Evolutionary conservation across 2,329 filamentous ascomycete genomes (phyloP).

Genomic region (Alternaria tenuissima): DNA sequence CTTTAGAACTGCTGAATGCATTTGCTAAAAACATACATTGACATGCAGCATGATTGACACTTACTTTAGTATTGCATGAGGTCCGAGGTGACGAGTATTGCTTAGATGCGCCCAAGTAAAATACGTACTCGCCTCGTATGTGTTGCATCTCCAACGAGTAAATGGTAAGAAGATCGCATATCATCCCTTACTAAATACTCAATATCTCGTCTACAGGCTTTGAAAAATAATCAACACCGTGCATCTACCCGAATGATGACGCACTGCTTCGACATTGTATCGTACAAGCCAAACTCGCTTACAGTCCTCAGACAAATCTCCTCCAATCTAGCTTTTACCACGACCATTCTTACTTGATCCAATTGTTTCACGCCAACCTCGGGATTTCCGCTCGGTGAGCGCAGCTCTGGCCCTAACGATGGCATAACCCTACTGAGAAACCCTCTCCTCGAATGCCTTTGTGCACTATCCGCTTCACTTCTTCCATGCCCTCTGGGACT

Average conservation of each 20-base stretch:
- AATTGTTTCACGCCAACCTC: slow-evolving; percentile 29
- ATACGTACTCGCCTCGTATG: background rate
- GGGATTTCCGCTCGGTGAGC: slow-evolving; percentile 26
- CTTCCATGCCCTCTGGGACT: slow-evolving; percentile 8
- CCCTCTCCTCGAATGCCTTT: slow-evolving; percentile 20
- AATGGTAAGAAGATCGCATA: background rate
- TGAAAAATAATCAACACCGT: slow-evolving; percentile 29
- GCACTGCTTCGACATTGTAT: slow-evolving; percentile 47
- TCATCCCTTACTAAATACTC: background rate
- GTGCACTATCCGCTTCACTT: slow-evolving; percentile 1
- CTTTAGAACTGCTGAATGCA: background rate
- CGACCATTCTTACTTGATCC: slow-evolving; percentile 27
- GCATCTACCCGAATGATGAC: slow-evolving; percentile 44
- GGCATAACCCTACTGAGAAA: slow-evolving; percentile 37
- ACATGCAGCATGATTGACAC: background rate
- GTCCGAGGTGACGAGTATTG: background rate
- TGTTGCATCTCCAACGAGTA: background rate
- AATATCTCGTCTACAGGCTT: background rate
- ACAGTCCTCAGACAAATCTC: slow-evolving; percentile 46
- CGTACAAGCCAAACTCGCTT: slow-evolving; percentile 48
- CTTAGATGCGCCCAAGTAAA: background rate
- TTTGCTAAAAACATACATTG: background rate
- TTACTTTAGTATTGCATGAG: background rate
- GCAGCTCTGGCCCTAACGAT: slow-evolving; percentile 31
- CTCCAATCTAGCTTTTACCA: slow-evolving; percentile 41